phyloP scores from a whole-genome alignment of 371 early-diverging fungal species.

The Apophysomyces elegans region DNA sequence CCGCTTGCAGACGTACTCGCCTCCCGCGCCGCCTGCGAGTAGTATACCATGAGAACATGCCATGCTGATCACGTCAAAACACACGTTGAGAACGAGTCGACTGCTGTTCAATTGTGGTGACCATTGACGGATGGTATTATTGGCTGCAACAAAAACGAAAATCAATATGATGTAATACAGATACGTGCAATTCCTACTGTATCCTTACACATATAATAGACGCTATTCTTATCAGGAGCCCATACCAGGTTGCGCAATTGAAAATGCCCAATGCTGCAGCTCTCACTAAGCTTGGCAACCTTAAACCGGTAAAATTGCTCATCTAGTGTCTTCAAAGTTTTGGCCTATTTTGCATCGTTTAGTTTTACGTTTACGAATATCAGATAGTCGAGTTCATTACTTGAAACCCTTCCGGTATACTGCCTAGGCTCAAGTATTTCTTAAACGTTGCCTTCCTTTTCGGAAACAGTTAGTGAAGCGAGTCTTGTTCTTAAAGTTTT shows the following conservation, averaged over 20 bases:
- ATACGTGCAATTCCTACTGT: not conserved
- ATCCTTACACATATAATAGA: conserved; percentile 67
- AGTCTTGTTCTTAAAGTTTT: not conserved
- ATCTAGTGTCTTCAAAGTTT: conserved; percentile 9
- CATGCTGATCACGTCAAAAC: conserved; percentile 63
- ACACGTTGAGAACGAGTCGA: conserved; percentile 26
- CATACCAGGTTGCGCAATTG: conserved; percentile 80
- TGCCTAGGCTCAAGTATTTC: not conserved
- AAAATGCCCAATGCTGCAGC: conserved; percentile 62
- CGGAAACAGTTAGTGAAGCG: not conserved
- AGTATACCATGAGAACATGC: conserved; percentile 62
- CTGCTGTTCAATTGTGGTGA: conserved; percentile 59
- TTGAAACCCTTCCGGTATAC: not conserved
- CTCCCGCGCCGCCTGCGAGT: conserved; percentile 45
- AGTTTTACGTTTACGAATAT: not conserved
- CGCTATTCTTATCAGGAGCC: conserved; percentile 73
- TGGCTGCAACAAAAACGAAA: conserved; percentile 32
- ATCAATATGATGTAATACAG: not conserved
- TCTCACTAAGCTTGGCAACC: conserved; percentile 40
- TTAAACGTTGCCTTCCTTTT: conserved; percentile 1
- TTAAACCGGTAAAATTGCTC: conserved; percentile 45
- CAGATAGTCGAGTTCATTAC: not conserved
- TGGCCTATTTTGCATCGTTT: not conserved
- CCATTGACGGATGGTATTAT: conserved; percentile 66
- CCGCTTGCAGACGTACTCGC: conserved; percentile 45